These are phyloP conservation scores for Metarhizium robertsii DNA, from an alignment of 2,329 filamentous ascomycete species.

Conservation along the genomic window DNA sequence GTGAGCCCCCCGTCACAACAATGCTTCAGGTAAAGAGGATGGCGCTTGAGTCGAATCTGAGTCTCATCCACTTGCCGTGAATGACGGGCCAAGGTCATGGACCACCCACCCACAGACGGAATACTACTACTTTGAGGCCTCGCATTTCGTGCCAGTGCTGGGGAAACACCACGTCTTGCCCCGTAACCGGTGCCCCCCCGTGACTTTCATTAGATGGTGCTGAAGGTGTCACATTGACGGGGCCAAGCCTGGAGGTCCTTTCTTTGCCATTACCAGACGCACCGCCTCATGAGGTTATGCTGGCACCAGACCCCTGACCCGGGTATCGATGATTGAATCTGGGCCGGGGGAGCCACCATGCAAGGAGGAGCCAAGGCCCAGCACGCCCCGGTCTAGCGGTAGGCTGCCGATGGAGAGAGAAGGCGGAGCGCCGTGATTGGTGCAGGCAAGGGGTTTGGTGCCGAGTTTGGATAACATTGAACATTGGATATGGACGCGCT, in stretches of 20 bases:
- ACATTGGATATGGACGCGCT: neutral
- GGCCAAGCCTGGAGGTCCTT: neutral
- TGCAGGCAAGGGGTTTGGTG: neutral
- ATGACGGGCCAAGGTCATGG: neutral
- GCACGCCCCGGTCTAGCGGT: slow-evolving; percentile 2
- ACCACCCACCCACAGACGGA: neutral
- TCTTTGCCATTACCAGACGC: neutral
- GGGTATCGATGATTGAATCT: neutral
- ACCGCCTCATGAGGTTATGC: slow-evolving; percentile 3
- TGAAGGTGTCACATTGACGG: neutral
- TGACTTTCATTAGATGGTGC: neutral
- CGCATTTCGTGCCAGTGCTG: neutral
- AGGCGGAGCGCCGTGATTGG: slow-evolving; percentile 4
- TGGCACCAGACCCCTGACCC: neutral
- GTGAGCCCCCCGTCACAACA: neutral
- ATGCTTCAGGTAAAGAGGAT: neutral
- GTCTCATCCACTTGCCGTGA: neutral
- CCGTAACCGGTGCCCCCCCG: neutral
- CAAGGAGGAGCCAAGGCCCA: neutral
- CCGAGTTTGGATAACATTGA: slow-evolving; percentile 2
- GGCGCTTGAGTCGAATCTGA: slow-evolving; percentile 1
- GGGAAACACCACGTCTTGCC: neutral
- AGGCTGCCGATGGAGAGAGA: slow-evolving; percentile 2
- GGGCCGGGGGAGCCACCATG: neutral
- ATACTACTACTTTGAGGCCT: neutral